Evolutionary conservation across 169 alveolate species (phyloP).

Genomic region (Plasmodium gallinaceum): DNA sequence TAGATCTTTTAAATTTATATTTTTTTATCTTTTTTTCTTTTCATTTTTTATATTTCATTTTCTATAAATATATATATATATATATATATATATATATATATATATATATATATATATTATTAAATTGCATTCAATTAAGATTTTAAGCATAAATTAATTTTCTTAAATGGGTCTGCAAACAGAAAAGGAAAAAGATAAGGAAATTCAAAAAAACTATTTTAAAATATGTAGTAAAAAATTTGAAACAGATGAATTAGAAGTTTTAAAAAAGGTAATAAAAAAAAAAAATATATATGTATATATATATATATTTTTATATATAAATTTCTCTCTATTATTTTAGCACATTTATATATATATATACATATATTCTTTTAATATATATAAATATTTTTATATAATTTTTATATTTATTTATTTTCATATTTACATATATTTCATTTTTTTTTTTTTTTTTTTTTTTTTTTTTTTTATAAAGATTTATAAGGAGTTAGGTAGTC

Average conservation of each 20-base stretch:
- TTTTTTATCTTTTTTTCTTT: conserved; percentile 3
- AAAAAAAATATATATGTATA: too few relatives aligned
- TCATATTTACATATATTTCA: not conserved
- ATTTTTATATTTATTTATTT: not conserved
- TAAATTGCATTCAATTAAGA: conserved; percentile 5
- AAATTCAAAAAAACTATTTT: conserved; percentile 44
- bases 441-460: conserved; percentile 7
- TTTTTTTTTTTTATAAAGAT: conserved; percentile 30
- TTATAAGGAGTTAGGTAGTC: conserved; percentile 86
- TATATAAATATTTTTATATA: conserved; percentile 1
- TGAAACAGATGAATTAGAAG: conserved; percentile 75
- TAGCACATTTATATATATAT: not conserved
- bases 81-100: not conserved
- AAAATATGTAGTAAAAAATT: conserved; percentile 69
- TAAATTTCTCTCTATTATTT: too few relatives aligned
- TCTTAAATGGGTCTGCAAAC: conserved; percentile 73
- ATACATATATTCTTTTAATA: not conserved
- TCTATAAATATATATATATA: not conserved
- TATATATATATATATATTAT: not conserved
- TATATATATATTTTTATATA: not conserved
- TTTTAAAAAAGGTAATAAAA: conserved; percentile 47
- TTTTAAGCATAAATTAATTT: not conserved
- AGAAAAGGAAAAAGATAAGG: conserved; percentile 68
- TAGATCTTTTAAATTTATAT: not conserved
- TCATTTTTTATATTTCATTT: conserved; percentile 21